Evolutionary conservation across 441 rosid species (phyloP).

Genomic region (Daphne laureola): DNA sequence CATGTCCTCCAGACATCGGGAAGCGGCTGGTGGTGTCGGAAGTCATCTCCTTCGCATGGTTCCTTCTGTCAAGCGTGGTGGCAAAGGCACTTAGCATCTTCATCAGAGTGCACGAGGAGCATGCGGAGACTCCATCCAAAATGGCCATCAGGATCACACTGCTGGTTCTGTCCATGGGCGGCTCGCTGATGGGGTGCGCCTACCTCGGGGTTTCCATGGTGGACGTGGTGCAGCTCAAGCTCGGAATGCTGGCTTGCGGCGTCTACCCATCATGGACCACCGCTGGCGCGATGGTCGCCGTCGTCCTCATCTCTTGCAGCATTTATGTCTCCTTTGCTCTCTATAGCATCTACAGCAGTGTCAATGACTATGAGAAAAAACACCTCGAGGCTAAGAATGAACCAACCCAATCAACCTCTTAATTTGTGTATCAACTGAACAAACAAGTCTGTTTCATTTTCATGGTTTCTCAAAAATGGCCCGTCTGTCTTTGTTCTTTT

Average conservation of each 20-base stretch:
- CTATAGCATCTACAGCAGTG: constrained; percentile 2
- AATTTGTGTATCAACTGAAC: too few relatives aligned
- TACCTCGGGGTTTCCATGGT: constrained; percentile 23
- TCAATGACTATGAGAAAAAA: too few relatives aligned
- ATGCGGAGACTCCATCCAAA: neutral
- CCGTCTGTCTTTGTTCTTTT: too few relatives aligned
- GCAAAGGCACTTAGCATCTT: constrained; percentile 25
- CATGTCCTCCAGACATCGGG: constrained; percentile 8
- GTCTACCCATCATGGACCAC: constrained; percentile 7
- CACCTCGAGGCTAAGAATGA: too few relatives aligned
- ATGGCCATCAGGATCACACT: neutral
- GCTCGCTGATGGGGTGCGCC: constrained; percentile 17
- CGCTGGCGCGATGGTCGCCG: constrained; percentile 3
- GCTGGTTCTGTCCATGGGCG: constrained; percentile 12
- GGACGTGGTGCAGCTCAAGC: constrained; percentile 20
- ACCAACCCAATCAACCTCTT: too few relatives aligned
- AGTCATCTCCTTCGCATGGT: constrained; percentile 23
- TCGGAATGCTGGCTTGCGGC: constrained; percentile 20
- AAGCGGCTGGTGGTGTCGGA: constrained; percentile 20
- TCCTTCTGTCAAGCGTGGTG: constrained; percentile 19
- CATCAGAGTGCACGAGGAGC: neutral
- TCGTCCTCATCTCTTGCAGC: constrained; percentile 14
- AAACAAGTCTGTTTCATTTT: too few relatives aligned
- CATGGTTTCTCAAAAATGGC: too few relatives aligned
- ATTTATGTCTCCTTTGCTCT: constrained; percentile 19